Base-by-base conservation (phyloP, 108 stramenopile genomes). In the Cyclostephanos tholiformis region DNA sequence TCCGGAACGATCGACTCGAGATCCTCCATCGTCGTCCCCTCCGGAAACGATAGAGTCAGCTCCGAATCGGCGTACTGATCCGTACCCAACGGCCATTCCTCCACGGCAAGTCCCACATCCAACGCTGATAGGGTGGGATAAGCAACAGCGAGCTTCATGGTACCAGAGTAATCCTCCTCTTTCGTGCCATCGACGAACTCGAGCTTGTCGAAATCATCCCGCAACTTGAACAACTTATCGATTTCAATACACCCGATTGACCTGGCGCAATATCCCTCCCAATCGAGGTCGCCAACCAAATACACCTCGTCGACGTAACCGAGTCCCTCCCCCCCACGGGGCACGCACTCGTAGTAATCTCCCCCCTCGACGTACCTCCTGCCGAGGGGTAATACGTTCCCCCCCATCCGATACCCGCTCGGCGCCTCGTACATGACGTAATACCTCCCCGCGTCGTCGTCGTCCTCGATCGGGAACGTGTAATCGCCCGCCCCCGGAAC, bases 201-300 rank as follows among this genome's bases (percentile, higher is more conserved):
- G 10, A 79, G 39, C 25, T 49, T 11, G 32, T 57, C 22, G 48
- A 66, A 79, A 26, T 67, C 67, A 0, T 52, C 25, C 23, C 52
- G 8, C 57, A 79, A 27, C 7, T 72, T 65, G n/a, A 17, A 35
- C 36, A n/a, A 41, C n/a, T 20, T 43, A 0, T 70, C 77, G 6
- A 79, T 58, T 56, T 79, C 77, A 4, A 79, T 30, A 60, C 77
- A 79, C 7, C 70, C 77, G 17, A 79, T 53, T 27, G 46, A 65
- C 27, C 77, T 32, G 14, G 25, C 77, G 36, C 77, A 79, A 62
- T 79, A 71, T 22, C 77, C 77, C 32, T 50, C 60, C 20, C 38
- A 62, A 52, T 79, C 77, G n/a, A 71, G 53, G 55, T 79, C 77
- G 26, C 77, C 77, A 20, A 5, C 14, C 0, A 19, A 35, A 4